Evolutionary conservation across 768 basidiomycete genomes (phyloP).

Genomic region (Boletus reticulatus): DNA sequence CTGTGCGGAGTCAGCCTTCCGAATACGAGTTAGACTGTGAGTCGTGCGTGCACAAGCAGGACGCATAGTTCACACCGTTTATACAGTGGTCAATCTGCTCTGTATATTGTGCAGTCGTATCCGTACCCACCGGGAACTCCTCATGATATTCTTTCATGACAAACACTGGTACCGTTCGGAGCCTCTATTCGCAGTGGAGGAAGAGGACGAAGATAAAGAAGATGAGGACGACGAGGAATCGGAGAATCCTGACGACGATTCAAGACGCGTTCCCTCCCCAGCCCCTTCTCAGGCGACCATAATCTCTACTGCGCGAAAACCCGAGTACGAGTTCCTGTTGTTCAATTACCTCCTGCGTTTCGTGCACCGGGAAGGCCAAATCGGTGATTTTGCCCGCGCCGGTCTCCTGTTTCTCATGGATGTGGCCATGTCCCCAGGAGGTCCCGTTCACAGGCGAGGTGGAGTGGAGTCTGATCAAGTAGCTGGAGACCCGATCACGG

Average conservation of each 20-base stretch:
- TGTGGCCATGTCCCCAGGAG: constrained; percentile 86
- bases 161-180: constrained; percentile 84
- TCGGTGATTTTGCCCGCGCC: constrained; percentile 90
- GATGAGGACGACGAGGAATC: constrained; percentile 39
- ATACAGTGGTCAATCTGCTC: constrained; percentile 82
- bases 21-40: constrained; percentile 87
- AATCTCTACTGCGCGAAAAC: constrained; percentile 57
- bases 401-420: constrained; percentile 95
- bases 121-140: constrained; percentile 79
- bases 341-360: constrained; percentile 96
- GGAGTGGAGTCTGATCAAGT: constrained; percentile 24
- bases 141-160: constrained; percentile 98
- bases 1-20: constrained; percentile 67
- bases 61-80: constrained; percentile 8
- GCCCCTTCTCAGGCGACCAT: constrained; percentile 59
- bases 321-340: constrained; percentile 93
- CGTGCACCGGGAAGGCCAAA: constrained; percentile 89
- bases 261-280: constrained; percentile 48
- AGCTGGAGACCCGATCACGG: constrained; percentile 65
- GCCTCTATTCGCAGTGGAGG: constrained; percentile 71
- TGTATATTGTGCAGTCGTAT: constrained; percentile 93
- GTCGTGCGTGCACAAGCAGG: constrained; percentile 28
- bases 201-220: constrained; percentile 65
- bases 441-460: constrained; percentile 42
- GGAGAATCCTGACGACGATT: constrained; percentile 5